Percentiles rank a stretch among this genome's conserved stretches.
These are phyloP conservation scores for Tylopilus orsonianus DNA, from an alignment of 1,284 basidiomycete genomes.

Conservation along the genomic window DNA sequence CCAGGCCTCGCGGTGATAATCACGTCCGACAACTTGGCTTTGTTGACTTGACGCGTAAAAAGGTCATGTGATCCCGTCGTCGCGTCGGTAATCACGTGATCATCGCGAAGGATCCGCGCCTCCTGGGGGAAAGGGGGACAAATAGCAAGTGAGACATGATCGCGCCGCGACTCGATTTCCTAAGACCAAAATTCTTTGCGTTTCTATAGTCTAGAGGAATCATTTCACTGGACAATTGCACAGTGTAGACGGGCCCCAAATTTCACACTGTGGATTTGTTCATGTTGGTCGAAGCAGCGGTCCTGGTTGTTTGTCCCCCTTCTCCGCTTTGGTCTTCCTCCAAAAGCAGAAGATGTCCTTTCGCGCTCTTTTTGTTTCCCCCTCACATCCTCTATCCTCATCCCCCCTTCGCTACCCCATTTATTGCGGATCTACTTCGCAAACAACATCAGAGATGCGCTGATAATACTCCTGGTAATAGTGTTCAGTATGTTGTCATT, in stretches of 20 bases:
- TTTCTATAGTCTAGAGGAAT: neutral
- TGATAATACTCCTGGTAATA: neutral
- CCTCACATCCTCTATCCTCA: neutral
- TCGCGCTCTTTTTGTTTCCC: neutral
- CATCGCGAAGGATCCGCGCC: conserved; percentile 1
- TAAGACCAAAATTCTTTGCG: neutral
- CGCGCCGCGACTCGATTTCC: neutral
- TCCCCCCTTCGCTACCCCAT: neutral
- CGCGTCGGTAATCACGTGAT: conserved; percentile 22
- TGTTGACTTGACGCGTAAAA: conserved; percentile 17
- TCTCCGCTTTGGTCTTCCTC: conserved; percentile 21
- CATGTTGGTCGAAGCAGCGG: neutral
- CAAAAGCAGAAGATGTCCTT: conserved; percentile 19
- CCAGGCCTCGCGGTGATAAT: conserved; percentile 7
- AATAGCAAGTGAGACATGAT: conserved; percentile 21
- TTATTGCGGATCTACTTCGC: conserved; percentile 1
- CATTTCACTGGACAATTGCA: neutral
- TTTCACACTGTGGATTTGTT: conserved; percentile 11
- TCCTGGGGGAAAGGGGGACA: neutral
- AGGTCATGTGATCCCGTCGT: conserved; percentile 19
- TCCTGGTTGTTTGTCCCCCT: conserved; percentile 12
- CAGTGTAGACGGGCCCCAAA: neutral
- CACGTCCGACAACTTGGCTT: conserved; percentile 1
- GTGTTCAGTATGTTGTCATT: too few relatives aligned
- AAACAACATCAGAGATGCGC: neutral